phyloP scores from a whole-genome alignment of 2,329 filamentous ascomycete species.

The Neofusicoccum sp. region DNA sequence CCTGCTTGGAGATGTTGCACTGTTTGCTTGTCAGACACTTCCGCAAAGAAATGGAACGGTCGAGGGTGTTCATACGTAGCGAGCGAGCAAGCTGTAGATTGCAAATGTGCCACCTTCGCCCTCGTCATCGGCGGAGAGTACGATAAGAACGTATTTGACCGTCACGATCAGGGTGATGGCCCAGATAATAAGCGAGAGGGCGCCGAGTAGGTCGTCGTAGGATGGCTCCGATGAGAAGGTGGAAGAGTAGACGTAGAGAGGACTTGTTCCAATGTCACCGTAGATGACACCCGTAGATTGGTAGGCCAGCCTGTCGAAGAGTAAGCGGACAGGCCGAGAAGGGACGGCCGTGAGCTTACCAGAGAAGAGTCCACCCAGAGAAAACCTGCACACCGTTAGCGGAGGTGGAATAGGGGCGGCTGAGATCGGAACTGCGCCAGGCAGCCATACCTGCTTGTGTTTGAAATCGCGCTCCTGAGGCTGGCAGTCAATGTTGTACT shows the following conservation, averaged over 20 bases:
- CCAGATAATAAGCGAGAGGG: constrained; percentile 70
- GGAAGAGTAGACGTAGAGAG: constrained; percentile 72
- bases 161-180: constrained; percentile 69
- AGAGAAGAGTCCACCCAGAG: constrained; percentile 21
- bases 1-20: constrained; percentile 62
- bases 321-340: neutral
- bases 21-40: constrained; percentile 27
- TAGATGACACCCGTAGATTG: constrained; percentile 70
- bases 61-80: constrained; percentile 46
- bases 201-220: constrained; percentile 63
- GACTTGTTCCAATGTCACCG: constrained; percentile 68
- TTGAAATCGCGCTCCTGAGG: constrained; percentile 20
- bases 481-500: neutral
- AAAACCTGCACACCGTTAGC: constrained; percentile 3
- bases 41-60: too few relatives aligned
- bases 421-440: neutral
- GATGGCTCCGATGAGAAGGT: constrained; percentile 61
- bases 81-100: constrained; percentile 64
- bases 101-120: constrained; percentile 72
- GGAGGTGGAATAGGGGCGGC: neutral
- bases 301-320: constrained; percentile 56
- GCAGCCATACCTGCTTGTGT: constrained; percentile 20
- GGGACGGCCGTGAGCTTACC: neutral
- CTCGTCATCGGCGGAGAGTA: constrained; percentile 68
- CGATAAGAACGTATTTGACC: constrained; percentile 68